These are phyloP conservation scores for Vanilla planifolia DNA, from an alignment of 106 monocot genomes.

Conservation along the genomic window DNA sequence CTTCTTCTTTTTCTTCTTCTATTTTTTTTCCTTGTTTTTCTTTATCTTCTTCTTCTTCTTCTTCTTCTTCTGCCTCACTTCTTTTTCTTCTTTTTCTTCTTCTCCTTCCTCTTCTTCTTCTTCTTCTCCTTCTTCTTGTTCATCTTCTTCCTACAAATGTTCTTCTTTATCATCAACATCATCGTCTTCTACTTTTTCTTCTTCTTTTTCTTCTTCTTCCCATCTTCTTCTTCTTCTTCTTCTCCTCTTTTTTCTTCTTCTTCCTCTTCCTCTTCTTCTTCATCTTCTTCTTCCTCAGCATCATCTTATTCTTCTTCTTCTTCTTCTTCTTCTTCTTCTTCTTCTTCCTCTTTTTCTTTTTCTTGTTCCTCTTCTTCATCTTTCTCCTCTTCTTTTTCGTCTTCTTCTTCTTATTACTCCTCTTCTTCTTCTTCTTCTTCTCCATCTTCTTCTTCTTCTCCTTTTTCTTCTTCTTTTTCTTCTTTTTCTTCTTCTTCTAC, in stretches of 20 bases:
- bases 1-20: neutral
- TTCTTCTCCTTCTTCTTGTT: neutral
- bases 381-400: too few species aligned
- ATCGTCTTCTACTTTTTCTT: too few species aligned
- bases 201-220: too few species aligned
- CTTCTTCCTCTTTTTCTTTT: neutral
- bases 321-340: neutral
- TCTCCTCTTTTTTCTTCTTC: neutral
- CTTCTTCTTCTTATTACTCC: too few species aligned
- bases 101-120: neutral
- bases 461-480: neutral
- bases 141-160: too few species aligned
- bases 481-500: neutral
- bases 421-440: too few species aligned
- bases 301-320: too few species aligned
- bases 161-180: too few species aligned
- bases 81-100: neutral
- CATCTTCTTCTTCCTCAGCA: too few species aligned
- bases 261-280: neutral
- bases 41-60: neutral
- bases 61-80: too few species aligned
- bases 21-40: neutral
- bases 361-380: too few species aligned
- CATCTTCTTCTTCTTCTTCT: neutral
- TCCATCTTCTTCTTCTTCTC: too few species aligned